Evolutionary conservation across 352 stramenopile species (phyloP), one percentile per base, ranked within the genome.

Genomic region (Pythium phragmitis): DNA sequence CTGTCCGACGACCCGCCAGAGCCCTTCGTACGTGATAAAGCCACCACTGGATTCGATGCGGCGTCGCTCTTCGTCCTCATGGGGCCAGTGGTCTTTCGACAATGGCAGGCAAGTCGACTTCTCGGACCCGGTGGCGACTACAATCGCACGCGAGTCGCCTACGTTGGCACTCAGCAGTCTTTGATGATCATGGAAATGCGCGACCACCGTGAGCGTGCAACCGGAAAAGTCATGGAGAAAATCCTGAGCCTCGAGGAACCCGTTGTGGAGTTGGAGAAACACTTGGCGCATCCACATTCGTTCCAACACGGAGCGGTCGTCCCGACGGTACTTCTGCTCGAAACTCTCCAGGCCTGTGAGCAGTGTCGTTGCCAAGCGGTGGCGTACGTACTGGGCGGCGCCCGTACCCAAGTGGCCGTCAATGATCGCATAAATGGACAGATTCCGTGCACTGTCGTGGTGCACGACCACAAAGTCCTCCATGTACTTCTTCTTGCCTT

Each of bases 371-470:
- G 21, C 43, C 12, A 67, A 21, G 43, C 57, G 60, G 4, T 14
- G 11, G 37, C 48, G 62, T 4, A 91, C 88, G 64, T 89, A 98
- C 43, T 87, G 84, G 1, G 90, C 92, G 13, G 94, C 94, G 14
- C 89, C 64, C 53, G 88, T 97, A 16, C 96, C 96, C 53, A 94
- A 80, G 67, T 98, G 96, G 1, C 96, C 96, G 76, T 99, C 96
- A 42, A 98, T 91, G n/a, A 99, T 82, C 13, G 89, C 95, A 69
- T 96, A 98, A 57, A 98, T 87, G 30, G 97, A 82, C 59, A 92
- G 90, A 23, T 60, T 57, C 23, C n/a, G 23, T n/a, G 13, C 6
- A 7, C n/a, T 50, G 26, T 52, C 21, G 2, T 43, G 28, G 36
- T 65, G 46, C 13, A 82, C 69, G 16, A 85, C 59, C 37, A 91